phyloP scores from a whole-genome alignment of 2,329 filamentous ascomycete species.

The Beauveria bassiana region DNA sequence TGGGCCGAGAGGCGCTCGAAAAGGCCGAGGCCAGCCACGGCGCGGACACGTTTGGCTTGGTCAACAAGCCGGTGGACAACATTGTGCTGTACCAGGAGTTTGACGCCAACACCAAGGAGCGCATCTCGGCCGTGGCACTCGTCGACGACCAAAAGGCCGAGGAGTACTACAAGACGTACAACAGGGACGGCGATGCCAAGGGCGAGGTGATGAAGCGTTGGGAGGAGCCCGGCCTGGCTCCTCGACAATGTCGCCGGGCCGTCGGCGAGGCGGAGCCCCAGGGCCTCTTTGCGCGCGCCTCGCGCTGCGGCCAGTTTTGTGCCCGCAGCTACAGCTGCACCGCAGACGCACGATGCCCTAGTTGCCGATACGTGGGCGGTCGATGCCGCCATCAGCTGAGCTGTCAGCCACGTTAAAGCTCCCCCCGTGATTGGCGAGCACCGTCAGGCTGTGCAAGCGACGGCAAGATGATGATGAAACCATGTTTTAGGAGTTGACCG shows the following conservation, averaged over 20 bases:
- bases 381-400: constrained; percentile 8
- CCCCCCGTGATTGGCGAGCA: neutral
- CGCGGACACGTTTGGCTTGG: neutral
- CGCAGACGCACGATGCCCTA: neutral
- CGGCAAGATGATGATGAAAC: neutral
- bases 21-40: neutral
- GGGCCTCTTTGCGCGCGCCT: constrained; percentile 3
- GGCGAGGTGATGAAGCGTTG: neutral
- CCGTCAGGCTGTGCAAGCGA: neutral
- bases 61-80: neutral
- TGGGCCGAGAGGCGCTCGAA: neutral
- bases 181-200: neutral
- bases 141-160: neutral
- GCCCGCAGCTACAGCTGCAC: constrained; percentile 11
- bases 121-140: neutral
- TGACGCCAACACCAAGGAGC: neutral
- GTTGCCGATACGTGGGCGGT: constrained; percentile 10
- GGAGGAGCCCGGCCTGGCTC: neutral
- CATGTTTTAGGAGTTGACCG: neutral
- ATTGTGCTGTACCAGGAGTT: neutral
- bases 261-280: neutral
- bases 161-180: neutral
- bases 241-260: neutral
- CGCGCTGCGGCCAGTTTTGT: constrained; percentile 13
- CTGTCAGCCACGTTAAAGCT: constrained; percentile 1